Percentiles rank a stretch among this genome's conserved stretches.
These are phyloP conservation scores for Rhizophlyctis rosea DNA, from an alignment of 192 early-diverging fungal genomes.

Conservation along the genomic window DNA sequence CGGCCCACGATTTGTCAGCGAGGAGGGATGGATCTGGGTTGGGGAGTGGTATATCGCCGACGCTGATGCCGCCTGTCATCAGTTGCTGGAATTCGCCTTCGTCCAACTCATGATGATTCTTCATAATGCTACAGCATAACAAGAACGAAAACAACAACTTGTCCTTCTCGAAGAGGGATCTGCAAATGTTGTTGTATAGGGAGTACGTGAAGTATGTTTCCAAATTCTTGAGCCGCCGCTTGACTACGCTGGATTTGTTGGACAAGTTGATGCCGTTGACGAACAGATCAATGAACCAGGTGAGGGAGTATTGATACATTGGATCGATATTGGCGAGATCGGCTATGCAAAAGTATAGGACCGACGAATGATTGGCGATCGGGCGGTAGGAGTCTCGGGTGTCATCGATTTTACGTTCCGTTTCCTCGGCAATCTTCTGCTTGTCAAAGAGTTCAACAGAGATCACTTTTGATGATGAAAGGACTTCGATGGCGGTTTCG, in stretches of 20 bases:
- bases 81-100: conserved; percentile 51
- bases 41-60: conserved; percentile 32
- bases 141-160: conserved; percentile 65
- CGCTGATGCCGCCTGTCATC: conserved; percentile 54
- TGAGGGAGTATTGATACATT: conserved; percentile 69
- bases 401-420: conserved; percentile 66
- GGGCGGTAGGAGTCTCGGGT: conserved; percentile 63
- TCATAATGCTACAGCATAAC: conserved; percentile 52
- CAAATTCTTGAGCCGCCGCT: conserved; percentile 60
- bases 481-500: conserved; percentile 59
- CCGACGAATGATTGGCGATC: conserved; percentile 62
- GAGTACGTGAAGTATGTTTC: conserved; percentile 65
- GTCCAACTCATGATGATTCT: conserved; percentile 49
- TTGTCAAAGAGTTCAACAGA: conserved; percentile 64
- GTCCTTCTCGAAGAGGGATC: conserved; percentile 69
- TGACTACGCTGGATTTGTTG: conserved; percentile 56
- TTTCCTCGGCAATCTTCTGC: conserved; percentile 67
- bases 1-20: conserved; percentile 57
- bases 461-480: conserved; percentile 54
- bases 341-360: conserved; percentile 65
- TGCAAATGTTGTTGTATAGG: conserved; percentile 61
- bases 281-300: conserved; percentile 67
- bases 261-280: conserved; percentile 48
- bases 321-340: conserved; percentile 66
- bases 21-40: conserved; percentile 52